Evolutionary conservation across 768 basidiomycete species (phyloP).

Genomic region (Trametes maxima): DNA sequence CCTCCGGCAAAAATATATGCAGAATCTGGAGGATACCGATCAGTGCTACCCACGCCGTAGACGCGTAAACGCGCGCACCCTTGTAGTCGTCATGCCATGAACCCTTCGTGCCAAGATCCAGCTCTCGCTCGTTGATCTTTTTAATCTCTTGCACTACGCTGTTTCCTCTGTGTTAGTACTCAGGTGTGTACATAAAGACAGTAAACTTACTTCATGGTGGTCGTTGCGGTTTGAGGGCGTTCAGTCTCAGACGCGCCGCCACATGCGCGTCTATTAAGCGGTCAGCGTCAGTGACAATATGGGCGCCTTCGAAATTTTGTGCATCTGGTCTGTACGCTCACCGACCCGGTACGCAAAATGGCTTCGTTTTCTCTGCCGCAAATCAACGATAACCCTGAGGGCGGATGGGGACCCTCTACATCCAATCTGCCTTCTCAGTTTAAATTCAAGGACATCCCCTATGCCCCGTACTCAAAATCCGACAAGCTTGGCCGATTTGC

Average conservation of each 20-base stretch:
- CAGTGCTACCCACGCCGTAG: background rate
- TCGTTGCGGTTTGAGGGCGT: slow-evolving; percentile 1
- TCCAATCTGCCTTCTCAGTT: slow-evolving; percentile 86
- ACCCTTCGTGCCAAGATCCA: slow-evolving; percentile 71
- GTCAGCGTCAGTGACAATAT: background rate
- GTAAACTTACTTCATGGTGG: slow-evolving; percentile 68
- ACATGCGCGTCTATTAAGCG: slow-evolving; percentile 18
- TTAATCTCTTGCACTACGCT: slow-evolving; percentile 94
- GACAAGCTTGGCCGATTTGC: slow-evolving; percentile 98
- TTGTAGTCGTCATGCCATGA: slow-evolving; percentile 99
- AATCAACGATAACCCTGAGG: slow-evolving; percentile 91
- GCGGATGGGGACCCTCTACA: slow-evolving; percentile 89
- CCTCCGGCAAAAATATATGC: slow-evolving; percentile 96
- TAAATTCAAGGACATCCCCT: slow-evolving; percentile 98
- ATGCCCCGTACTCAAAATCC: slow-evolving; percentile 97
- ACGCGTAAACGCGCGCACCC: slow-evolving; percentile 40
- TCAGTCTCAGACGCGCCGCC: slow-evolving; percentile 7
- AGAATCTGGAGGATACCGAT: slow-evolving; percentile 59
- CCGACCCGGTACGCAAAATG: slow-evolving; percentile 42
- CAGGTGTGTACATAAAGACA: too few species aligned
- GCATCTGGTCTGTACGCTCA: slow-evolving; percentile 16
- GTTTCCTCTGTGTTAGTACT: slow-evolving; percentile 2
- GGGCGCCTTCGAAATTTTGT: slow-evolving; percentile 25
- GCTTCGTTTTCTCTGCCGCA: slow-evolving; percentile 83
- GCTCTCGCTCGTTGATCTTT: slow-evolving; percentile 88